phyloP scores from a whole-genome alignment of 345 rosid species.

The Eucalyptus brandiana region DNA sequence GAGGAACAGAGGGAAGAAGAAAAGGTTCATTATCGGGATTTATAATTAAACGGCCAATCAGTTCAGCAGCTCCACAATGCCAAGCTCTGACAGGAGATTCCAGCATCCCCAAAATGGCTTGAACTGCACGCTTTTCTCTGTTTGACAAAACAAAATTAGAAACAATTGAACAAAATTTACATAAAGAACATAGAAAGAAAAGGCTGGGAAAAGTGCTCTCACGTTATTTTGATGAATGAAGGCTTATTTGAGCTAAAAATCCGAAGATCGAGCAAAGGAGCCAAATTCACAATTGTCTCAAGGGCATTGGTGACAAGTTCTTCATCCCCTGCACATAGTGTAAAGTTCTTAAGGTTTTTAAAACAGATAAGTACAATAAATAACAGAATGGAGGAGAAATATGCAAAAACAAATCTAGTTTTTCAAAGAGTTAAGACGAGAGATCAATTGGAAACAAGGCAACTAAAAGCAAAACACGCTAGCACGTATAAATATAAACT shows the following conservation, averaged over 20 bases:
- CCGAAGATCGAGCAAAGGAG: conserved; percentile 88
- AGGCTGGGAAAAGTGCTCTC: conserved; percentile 11
- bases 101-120: conserved; percentile 84
- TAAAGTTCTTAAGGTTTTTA: neutral
- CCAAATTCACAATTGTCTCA: conserved; percentile 87
- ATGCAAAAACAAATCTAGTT: neutral
- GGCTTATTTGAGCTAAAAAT: conserved; percentile 83
- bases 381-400: neutral
- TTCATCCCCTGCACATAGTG: conserved; percentile 68
- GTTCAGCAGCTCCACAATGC: conserved; percentile 97
- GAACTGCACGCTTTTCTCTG: conserved; percentile 88
- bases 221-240: conserved; percentile 76
- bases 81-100: conserved; percentile 73
- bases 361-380: neutral
- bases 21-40: conserved; percentile 96
- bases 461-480: neutral
- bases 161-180: neutral
- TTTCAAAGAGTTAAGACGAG: neutral
- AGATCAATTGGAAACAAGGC: neutral
- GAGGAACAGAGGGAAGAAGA: conserved; percentile 77
- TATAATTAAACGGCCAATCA: conserved; percentile 88
- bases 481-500: neutral
- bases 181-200: neutral
- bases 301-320: conserved; percentile 92
- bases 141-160: conserved; percentile 4